phyloP scores from a whole-genome alignment of 2,329 filamentous ascomycete species.

The Coleophoma eucalyptorum region DNA sequence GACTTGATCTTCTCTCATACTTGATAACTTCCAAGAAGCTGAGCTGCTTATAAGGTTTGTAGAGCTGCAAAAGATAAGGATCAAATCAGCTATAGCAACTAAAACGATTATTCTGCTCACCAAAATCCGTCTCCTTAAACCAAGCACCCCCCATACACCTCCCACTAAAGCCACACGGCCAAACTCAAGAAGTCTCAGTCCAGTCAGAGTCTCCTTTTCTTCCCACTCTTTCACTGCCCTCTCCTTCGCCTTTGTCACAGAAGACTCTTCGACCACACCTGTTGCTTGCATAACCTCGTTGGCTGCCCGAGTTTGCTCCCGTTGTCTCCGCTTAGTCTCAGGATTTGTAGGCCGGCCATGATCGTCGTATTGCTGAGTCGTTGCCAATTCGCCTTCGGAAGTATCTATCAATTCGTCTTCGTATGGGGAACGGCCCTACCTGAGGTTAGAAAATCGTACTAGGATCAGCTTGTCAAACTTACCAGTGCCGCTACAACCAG shows the following conservation, averaged over 20 bases:
- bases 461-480: slow-evolving; percentile 3
- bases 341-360: slow-evolving; percentile 27
- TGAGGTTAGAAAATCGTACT: no score
- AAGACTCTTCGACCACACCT: slow-evolving; percentile 27
- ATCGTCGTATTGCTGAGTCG: slow-evolving; percentile 24
- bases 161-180: slow-evolving; percentile 19
- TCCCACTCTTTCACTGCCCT: slow-evolving; percentile 11
- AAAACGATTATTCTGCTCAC: slow-evolving; percentile 10
- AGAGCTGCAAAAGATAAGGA: slow-evolving; percentile 21
- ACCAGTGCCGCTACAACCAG: slow-evolving; percentile 21
- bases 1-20: slow-evolving; percentile 14
- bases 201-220: slow-evolving; percentile 22
- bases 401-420: slow-evolving; percentile 24
- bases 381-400: slow-evolving; percentile 2
- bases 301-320: slow-evolving; percentile 27
- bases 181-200: slow-evolving; percentile 22
- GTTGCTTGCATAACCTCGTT: slow-evolving; percentile 32
- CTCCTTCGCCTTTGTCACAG: slow-evolving; percentile 18
- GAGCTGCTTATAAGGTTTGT: slow-evolving; percentile 21
- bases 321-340: slow-evolving; percentile 25
- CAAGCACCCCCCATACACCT: slow-evolving; percentile 29
- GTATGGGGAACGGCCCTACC: slow-evolving; percentile 27
- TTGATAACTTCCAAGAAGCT: slow-evolving; percentile 20
- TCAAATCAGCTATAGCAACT: not conserved
- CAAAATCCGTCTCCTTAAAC: slow-evolving; percentile 25